These are phyloP conservation scores for Acrocalymma vagum DNA, from an alignment of 2,329 filamentous ascomycete genomes.

Conservation along the genomic window DNA sequence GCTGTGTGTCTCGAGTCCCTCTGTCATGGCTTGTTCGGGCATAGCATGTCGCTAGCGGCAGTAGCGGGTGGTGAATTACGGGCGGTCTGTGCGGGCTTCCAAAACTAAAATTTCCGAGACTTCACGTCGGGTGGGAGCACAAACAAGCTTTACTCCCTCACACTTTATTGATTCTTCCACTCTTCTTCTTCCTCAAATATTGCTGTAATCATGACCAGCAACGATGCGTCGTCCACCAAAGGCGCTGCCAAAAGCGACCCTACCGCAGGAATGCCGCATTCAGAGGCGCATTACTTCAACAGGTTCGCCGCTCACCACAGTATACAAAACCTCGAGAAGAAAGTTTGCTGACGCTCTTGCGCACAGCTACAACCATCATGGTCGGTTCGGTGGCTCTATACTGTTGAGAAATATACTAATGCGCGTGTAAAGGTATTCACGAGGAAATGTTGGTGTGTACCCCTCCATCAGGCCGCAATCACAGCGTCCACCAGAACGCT, in stretches of 20 bases:
- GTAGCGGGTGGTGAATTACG: constrained; percentile 18
- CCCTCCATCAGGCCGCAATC: constrained; percentile 11
- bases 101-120: constrained; percentile 39
- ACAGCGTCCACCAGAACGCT: constrained; percentile 9
- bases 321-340: constrained; percentile 24
- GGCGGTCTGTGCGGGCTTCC: constrained; percentile 26
- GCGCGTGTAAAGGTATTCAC: constrained; percentile 76
- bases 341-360: constrained; percentile 46
- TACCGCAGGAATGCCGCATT: constrained; percentile 81
- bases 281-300: constrained; percentile 99
- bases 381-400: constrained; percentile 62
- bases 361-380: constrained; percentile 94
- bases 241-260: constrained; percentile 39
- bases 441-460: constrained; percentile 94
- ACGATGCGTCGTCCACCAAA: constrained; percentile 31
- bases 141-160: constrained; percentile 13
- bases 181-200: constrained; percentile 5
- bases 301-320: constrained; percentile 65
- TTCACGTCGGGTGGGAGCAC: constrained; percentile 19
- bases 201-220: constrained; percentile 32
- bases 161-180: constrained; percentile 10
- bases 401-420: constrained; percentile 47
- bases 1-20: constrained; percentile 9
- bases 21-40: constrained; percentile 14
- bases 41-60: constrained; percentile 13